A percentile compares a stretch with the other conserved stretches of the same genome.
Conservation (phyloP, 495 filamentous ascomycete species). For the Chaetomium cochliodes region DNA sequence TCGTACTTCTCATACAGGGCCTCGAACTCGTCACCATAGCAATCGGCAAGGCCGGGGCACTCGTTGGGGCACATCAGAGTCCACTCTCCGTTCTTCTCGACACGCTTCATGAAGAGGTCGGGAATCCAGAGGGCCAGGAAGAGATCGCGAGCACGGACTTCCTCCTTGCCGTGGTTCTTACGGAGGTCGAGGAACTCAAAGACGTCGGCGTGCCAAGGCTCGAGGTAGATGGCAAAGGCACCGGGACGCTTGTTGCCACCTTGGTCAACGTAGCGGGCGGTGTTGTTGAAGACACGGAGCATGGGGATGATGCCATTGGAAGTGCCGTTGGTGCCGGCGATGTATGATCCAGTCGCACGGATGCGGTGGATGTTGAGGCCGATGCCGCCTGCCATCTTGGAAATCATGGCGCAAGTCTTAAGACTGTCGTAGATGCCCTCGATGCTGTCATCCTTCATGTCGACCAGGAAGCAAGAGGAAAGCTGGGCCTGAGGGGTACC, state of each 20-base stretch:
- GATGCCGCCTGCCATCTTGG: conserved; percentile 97
- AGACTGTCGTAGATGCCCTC: conserved; percentile 98
- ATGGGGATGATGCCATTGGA: conserved; percentile 98
- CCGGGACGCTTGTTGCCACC: conserved; percentile 99
- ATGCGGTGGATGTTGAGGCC: conserved; percentile 94
- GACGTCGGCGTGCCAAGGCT: conserved; percentile 98
- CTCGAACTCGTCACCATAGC: conserved; percentile 96
- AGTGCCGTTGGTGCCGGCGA: conserved; percentile 93
- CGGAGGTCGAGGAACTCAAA: conserved; percentile 96
- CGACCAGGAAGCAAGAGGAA: conserved; percentile 95
- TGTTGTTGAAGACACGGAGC: conserved; percentile 99
- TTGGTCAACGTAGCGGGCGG: conserved; percentile 96
- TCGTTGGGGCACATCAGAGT: conserved; percentile 97
- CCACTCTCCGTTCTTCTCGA: conserved; percentile 93
- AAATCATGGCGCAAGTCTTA: conserved; percentile 99
- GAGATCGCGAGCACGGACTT: conserved; percentile 92
- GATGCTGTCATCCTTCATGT: conserved; percentile 99
- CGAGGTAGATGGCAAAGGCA: conserved; percentile 98
- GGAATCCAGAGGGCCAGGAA: conserved; percentile 99
- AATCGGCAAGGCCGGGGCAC: conserved; percentile 89
- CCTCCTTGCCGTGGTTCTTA: conserved; percentile 99
- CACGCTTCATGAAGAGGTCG: conserved; percentile 99
- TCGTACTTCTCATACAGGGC: conserved; percentile 94
- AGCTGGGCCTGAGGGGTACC: conserved; percentile 91
- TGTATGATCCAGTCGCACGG: conserved; percentile 94